Conservation (phyloP, 192 early-diverging fungal species). For the Chytriomyces sp. region DNA sequence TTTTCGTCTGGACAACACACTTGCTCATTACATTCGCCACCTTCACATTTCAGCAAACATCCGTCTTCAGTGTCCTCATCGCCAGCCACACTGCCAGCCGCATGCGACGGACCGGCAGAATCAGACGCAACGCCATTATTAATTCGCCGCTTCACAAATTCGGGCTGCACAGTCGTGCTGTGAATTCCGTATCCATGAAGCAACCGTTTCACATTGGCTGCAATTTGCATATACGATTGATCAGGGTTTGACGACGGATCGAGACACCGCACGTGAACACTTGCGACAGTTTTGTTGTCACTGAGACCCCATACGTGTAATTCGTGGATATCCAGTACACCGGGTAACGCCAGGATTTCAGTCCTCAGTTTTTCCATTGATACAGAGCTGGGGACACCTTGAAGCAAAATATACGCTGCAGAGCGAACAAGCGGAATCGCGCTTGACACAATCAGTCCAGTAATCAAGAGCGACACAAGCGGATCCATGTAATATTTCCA, state of each 20-base stretch:
- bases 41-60: slow-evolving; percentile 28
- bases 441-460: slow-evolving; percentile 65
- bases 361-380: slow-evolving; percentile 66
- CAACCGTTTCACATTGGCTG: slow-evolving; percentile 69
- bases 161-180: slow-evolving; percentile 89
- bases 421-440: slow-evolving; percentile 69
- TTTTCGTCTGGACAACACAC: slow-evolving; percentile 22
- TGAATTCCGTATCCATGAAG: slow-evolving; percentile 83
- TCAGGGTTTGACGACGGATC: background rate
- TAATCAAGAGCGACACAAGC: slow-evolving; percentile 69
- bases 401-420: slow-evolving; percentile 80
- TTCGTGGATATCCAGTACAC: slow-evolving; percentile 82
- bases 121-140: background rate
- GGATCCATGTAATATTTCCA: slow-evolving; percentile 91
- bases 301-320: slow-evolving; percentile 92
- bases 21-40: slow-evolving; percentile 16
- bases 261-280: slow-evolving; percentile 66
- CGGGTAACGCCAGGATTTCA: slow-evolving; percentile 57
- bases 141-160: slow-evolving; percentile 61
- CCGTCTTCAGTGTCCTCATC: background rate
- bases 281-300: slow-evolving; percentile 80
- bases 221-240: slow-evolving; percentile 72
- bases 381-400: slow-evolving; percentile 75
- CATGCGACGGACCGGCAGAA: background rate
- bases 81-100: background rate